Base-by-base conservation (phyloP, 495 filamentous ascomycete genomes). In the Tuber borchii region DNA sequence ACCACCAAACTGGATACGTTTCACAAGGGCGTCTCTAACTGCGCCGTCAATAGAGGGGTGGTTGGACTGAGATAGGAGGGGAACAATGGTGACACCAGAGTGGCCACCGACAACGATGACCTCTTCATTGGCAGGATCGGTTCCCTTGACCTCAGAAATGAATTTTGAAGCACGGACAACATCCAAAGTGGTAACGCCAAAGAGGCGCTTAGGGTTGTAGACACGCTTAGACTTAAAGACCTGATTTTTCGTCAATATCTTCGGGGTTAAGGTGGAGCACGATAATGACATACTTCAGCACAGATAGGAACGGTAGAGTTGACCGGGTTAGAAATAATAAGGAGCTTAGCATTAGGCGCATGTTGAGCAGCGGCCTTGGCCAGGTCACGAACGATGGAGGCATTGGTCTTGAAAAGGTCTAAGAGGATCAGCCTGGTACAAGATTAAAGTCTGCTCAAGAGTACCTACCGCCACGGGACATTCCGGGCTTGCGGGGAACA, bases 371-470 rank as follows among this genome's bases (percentile, higher is more conserved):
- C 90, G 80, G 94, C 93, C 90, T 99, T 97, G 85, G 95, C 94
- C 77, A 99, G 91, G 87, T 98, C 95, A 77, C 95, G 95, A 84
- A 99, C 95, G 83, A 99, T 99, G 79, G 93, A 97, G 85, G 96
- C 95, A 86, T 99, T 99, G 88, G 95, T 99, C 89, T 99, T 99
- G 93, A 99, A 99, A 74, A 99, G 92, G 84, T 99, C 94, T 91
- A 31, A 73, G 74, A 7, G 71, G 45, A n/a, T 77, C 10, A 43
- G 71, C 37, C 42, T 43, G 20, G 20, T 34, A 74, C n/a, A 26
- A 20, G 39, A 72, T 68, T 51, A 10, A 48, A 17, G 56, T 71
- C 48, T 45, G 31, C 26, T 34, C 56, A 48, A 26, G 40, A 51
- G 56, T 45, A 14, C 82, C 44, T 86, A 90, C 90, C 91, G 87